Base-by-base conservation (phyloP, 2,329 filamentous ascomycete species). In the Sporothrix brunneoviolacea region DNA sequence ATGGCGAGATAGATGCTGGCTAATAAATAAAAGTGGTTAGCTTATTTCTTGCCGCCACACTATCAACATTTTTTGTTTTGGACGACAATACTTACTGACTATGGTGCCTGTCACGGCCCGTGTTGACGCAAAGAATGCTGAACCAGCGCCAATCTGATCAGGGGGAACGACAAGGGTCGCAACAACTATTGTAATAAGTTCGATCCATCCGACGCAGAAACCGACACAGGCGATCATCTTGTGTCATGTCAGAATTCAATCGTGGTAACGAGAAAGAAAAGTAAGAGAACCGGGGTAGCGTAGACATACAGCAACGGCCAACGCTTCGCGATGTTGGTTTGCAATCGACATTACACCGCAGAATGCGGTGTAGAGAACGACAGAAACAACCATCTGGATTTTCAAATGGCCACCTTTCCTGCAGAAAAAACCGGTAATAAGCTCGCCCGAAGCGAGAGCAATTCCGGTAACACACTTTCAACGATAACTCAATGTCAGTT, bases 191-290 rank as follows among this genome's bases (percentile, higher is more conserved):
- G 47, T 43, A n/a, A 50, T 36, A 5, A 50, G 47, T 43, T 50
- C 47, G 30, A 50, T 43, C 47, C 47, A 50, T 12, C 47, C 47
- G 19, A 50, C 47, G 30, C 37, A 50, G 22, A 50, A 43, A 38
- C 47, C 47, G n/a, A 50, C 39, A 9, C 22, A 22, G 4, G 39
- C 30, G 30, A 37, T 50, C 47, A 50, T 33, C n/a, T n/a, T n/a
- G n/a, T n/a, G n/a, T n/a, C n/a, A n/a, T n/a, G n/a, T n/a, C n/a
- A n/a, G n/a, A n/a, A n/a, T n/a, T n/a, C n/a, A n/a, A n/a, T n/a
- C n/a, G n/a, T n/a, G n/a, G n/a, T n/a, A n/a, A n/a, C n/a, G n/a
- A n/a, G n/a, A n/a, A n/a, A n/a, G n/a, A n/a, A n/a, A n/a, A n/a
- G n/a, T n/a, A n/a, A n/a, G n/a, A n/a, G n/a, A n/a, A n/a, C n/a